Base-by-base conservation (phyloP, 2,329 filamentous ascomycete species). In the Xylariales sp. region DNA sequence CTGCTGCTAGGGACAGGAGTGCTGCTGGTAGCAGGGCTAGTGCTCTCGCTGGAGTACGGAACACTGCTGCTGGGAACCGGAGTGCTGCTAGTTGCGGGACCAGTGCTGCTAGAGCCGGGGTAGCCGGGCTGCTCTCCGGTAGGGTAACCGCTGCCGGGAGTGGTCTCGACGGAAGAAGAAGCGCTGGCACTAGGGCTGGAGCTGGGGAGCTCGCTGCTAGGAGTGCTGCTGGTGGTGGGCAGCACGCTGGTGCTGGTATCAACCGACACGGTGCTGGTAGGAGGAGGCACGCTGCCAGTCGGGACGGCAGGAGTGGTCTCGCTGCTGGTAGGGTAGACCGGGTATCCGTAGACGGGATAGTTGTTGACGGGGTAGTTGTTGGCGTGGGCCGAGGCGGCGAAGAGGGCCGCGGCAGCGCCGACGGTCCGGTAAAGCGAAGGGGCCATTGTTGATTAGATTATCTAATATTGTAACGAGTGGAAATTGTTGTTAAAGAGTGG, bases 401-500 rank as follows among this genome's bases (percentile, higher is more conserved):
- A 67, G 54, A 69, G 55, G 53, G 62, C 69, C 28, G 69, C 79
- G 67, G 78, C 81, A 62, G 80, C 75, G 74, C 79, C 78, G 57
- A 84, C 73, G 18, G 69, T 70, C 64, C 78, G 76, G 70, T 80
- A 49, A 68, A 84, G 68, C 48, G 83, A 82, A 54, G 80, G 79
- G 66, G 80, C 79, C 82, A 84, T 84, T 32, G 69, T 34, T 70
- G 67, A 72, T 72, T 72, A 75, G 63, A 74, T 75, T 71, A 64
- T 53, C 10, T 69, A 69, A 49, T 67, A 49, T 64, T 67, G 67
- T 69, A 74, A 72, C 63, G 62, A 77, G 76, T 64, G 75, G 76
- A 65, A 64, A 23, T 64, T 72, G 70, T 69, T 48, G 65, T 62
- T 69, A 81, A 80, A 69, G 81, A 83, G 67, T 78, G 81, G 74